These are phyloP conservation scores for Limnanthes douglasii DNA, from an alignment of 345 rosid genomes.

Conservation along the genomic window DNA sequence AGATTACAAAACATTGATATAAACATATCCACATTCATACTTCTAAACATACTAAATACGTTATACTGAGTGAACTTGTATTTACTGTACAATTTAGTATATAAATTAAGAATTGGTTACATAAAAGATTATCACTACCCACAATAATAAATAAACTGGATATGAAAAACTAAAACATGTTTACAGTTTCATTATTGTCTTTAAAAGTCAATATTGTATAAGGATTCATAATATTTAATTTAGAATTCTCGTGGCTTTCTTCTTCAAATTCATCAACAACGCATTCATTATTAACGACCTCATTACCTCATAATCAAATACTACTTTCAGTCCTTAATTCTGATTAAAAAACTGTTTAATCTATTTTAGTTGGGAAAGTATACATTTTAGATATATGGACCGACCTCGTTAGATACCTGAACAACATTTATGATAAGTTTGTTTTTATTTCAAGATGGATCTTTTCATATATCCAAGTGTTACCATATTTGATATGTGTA, in stretches of 20 bases:
- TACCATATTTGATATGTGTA: too few species aligned
- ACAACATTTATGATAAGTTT: slow-evolving; percentile 49
- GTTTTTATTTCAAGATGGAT: too few species aligned
- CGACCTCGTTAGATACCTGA: slow-evolving; percentile 54
- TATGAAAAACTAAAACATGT: slow-evolving; percentile 66
- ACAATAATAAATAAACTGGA: slow-evolving; percentile 83
- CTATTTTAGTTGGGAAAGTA: slow-evolving; percentile 41
- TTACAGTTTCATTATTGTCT: slow-evolving; percentile 60
- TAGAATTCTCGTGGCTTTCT: slow-evolving; percentile 54
- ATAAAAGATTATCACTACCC: slow-evolving; percentile 27
- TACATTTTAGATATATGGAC: slow-evolving; percentile 51
- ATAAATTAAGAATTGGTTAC: background rate
- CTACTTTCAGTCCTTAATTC: slow-evolving; percentile 47
- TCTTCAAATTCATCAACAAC: slow-evolving; percentile 75
- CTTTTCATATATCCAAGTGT: too few species aligned
- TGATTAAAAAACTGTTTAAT: slow-evolving; percentile 64
- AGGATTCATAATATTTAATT: slow-evolving; percentile 60
- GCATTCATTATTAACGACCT: slow-evolving; percentile 51
- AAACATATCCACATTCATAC: too few species aligned
- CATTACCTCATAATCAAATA: slow-evolving; percentile 88
- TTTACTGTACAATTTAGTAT: too few species aligned
- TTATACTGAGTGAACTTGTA: background rate
- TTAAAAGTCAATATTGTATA: slow-evolving; percentile 76
- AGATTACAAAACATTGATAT: too few species aligned
- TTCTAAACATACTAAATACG: background rate